Evolutionary conservation across 495 filamentous ascomycete species (phyloP).

Genomic region (Hyaloscypha hepaticicola): DNA sequence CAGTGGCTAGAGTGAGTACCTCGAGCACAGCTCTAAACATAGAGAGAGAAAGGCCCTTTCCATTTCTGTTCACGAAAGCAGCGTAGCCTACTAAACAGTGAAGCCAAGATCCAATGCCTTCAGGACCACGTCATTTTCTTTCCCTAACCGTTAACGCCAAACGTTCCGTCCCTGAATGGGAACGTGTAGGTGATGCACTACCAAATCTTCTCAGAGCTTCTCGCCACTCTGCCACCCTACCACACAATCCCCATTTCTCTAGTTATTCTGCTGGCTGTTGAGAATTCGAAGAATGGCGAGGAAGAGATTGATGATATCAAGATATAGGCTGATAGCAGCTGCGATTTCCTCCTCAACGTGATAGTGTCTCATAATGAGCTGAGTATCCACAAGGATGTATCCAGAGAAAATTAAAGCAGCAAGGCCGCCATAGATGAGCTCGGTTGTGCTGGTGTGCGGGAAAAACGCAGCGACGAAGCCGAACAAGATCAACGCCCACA

Average conservation of each 20-base stretch:
- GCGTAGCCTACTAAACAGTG: neutral
- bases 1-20: no score
- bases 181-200: neutral
- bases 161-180: neutral
- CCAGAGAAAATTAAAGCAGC: conserved; percentile 85
- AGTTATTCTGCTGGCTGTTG: conserved; percentile 87
- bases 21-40: neutral
- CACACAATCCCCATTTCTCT: conserved; percentile 25
- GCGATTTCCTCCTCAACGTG: conserved; percentile 99
- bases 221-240: neutral
- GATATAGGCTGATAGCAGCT: conserved; percentile 89
- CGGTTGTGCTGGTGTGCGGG: conserved; percentile 70
- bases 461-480: conserved; percentile 88
- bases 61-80: neutral
- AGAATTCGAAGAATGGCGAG: conserved; percentile 86
- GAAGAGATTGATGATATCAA: conserved; percentile 97
- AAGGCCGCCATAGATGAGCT: conserved; percentile 80
- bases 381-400: conserved; percentile 95
- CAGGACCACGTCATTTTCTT: neutral
- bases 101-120: neutral
- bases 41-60: neutral
- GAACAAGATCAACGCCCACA: conserved; percentile 90
- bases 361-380: conserved; percentile 90
- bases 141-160: neutral
- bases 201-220: neutral